Evolutionary conservation across 2,329 filamentous ascomycete species (phyloP), one percentile per base, ranked within the genome.

Genomic region (Neonectria coccinea): DNA sequence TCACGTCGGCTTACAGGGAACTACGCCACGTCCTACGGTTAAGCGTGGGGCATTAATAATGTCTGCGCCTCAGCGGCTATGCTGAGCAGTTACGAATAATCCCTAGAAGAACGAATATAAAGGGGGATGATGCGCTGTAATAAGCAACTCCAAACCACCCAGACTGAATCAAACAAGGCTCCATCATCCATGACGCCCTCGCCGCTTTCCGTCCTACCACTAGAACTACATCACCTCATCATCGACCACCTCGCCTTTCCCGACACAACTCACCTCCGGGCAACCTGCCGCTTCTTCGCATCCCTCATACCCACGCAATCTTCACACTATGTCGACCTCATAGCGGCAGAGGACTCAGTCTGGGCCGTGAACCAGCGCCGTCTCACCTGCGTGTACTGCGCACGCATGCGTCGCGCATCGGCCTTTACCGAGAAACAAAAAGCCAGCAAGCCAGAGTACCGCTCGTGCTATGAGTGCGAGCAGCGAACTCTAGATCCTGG

Each of bases 341-440:
- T 58, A 7, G 44, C 54, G 36, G 50, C 59, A 20, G 63, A 65
- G 6, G 54, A 52, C 22, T 65, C 54, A 4, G 48, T 51, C 6
- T 65, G 59, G 63, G 55, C 59, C 4, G 29, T 55, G n/a, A 62
- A 45, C 44, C 48, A 42, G 10, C 22, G 54, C 11, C 50, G 63
- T 3, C 33, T 65, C 25, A 51, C 59, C 10, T 65, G 63, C n/a
- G 59, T 51, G 12, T 65, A 45, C 27, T 65, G 63, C 29, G 63
- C 63, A 14, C 63, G 63, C 33, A 62, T 65, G 63, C 63, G 63
- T 20, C 55, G 29, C 14, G 59, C 59, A 12, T 54, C 48, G 12
- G 42, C 42, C 27, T 65, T 65, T 20, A 62, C 54, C 36, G 63
- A 65, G 4, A 55, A 22, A n/a, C 55, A 62, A 55, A 65, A 65